Percentiles rank a stretch among this genome's conserved stretches.
Evolutionary conservation across 352 stramenopile genomes (phyloP).

Genomic region (Phytophthora cryptogea): DNA sequence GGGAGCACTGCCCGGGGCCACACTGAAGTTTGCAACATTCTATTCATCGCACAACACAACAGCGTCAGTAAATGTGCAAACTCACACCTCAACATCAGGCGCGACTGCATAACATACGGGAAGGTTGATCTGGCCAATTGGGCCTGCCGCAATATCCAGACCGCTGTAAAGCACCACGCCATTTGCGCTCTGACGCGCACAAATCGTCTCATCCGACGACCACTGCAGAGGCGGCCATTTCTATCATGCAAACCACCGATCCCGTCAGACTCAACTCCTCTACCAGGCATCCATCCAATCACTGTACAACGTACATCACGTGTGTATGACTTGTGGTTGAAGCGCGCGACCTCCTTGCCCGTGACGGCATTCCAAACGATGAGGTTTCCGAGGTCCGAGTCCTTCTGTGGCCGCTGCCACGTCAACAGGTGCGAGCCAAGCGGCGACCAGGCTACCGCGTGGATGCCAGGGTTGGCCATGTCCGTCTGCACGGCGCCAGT

Average conservation of each 20-base stretch:
- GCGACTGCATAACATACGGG: conserved; percentile 44
- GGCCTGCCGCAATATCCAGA: conserved; percentile 52
- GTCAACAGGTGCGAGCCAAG: conserved; percentile 84
- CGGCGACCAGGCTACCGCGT: conserved; percentile 81
- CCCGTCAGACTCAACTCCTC: conserved; percentile 3
- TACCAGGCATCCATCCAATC: neutral
- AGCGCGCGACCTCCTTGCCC: conserved; percentile 66
- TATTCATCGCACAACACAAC: conserved; percentile 25
- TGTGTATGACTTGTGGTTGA: conserved; percentile 88
- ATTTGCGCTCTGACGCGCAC: conserved; percentile 74
- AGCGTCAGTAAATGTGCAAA: neutral
- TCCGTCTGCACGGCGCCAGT: conserved; percentile 62
- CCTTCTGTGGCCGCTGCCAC: conserved; percentile 87
- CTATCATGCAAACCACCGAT: conserved; percentile 31
- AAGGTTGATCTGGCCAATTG: conserved; percentile 74
- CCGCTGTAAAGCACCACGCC: conserved; percentile 83
- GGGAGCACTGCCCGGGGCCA: conserved; percentile 72
- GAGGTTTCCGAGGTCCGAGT: conserved; percentile 73
- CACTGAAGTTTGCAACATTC: conserved; percentile 84
- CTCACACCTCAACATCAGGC: neutral
- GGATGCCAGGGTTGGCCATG: conserved; percentile 75
- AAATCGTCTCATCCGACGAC: conserved; percentile 90
- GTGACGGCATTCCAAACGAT: conserved; percentile 78
- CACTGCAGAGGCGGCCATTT: conserved; percentile 92
- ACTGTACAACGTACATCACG: conserved; percentile 57